Conservation (phyloP, 768 basidiomycete genomes). For the Auricularia cornea region DNA sequence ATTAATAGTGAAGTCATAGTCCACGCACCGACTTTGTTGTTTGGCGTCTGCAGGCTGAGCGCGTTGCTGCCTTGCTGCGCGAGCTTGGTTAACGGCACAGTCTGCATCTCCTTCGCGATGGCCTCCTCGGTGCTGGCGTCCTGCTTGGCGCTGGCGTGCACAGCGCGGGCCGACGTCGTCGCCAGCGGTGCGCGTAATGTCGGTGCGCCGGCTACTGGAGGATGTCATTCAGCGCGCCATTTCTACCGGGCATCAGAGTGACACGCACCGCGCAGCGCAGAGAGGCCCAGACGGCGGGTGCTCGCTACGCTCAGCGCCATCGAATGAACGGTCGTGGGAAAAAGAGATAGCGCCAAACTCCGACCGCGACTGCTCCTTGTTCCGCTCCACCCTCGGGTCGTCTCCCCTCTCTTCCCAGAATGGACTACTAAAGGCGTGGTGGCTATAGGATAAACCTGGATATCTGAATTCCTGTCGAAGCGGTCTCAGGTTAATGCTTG, state of each 20-base stretch:
- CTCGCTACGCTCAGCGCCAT: background rate
- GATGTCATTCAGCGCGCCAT: too few species aligned
- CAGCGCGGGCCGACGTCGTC: background rate
- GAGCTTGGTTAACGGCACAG: conserved; percentile 37
- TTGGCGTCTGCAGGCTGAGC: conserved; percentile 76
- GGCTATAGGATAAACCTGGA: too few species aligned
- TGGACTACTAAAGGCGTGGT: too few species aligned
- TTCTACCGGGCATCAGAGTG: too few species aligned
- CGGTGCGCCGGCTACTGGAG: too few species aligned
- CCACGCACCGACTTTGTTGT: conserved; percentile 75
- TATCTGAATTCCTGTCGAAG: too few species aligned
- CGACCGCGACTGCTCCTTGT: too few species aligned
- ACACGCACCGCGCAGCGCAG: background rate
- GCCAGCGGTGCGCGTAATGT: background rate
- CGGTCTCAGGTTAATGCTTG: too few species aligned
- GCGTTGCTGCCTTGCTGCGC: conserved; percentile 79
- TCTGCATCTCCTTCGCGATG: background rate
- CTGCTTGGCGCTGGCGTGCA: background rate
- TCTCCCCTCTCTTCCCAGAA: too few species aligned
- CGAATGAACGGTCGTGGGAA: background rate
- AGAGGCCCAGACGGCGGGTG: background rate
- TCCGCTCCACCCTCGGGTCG: too few species aligned
- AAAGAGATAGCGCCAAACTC: background rate
- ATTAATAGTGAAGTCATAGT: too few species aligned
- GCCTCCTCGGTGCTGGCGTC: background rate